phyloP scores from a whole-genome alignment of 2,329 filamentous ascomycete species.

The Myriosclerotinia duriaeana region DNA sequence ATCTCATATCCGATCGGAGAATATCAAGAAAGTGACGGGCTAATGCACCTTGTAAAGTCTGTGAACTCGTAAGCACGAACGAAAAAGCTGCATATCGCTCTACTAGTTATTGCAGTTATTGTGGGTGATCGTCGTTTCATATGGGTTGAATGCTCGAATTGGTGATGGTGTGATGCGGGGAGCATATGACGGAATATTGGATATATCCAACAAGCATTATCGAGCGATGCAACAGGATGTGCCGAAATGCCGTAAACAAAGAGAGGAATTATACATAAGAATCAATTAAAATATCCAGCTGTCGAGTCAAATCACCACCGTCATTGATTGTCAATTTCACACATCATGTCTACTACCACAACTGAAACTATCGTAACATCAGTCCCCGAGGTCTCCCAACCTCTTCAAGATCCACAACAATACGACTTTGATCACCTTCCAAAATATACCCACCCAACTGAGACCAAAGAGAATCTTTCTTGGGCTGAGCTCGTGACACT shows the following conservation, averaged over 20 bases:
- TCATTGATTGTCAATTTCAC: neutral
- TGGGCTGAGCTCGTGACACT: conserved; percentile 58
- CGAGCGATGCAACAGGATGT: neutral
- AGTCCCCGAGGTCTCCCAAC: neutral
- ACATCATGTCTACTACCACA: conserved; percentile 29
- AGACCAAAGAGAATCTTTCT: conserved; percentile 46
- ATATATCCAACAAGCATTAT: neutral
- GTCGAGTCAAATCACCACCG: neutral
- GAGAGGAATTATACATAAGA: conserved; percentile 2
- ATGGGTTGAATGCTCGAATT: conserved; percentile 1
- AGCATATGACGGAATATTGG: conserved; percentile 27
- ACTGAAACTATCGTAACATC: conserved; percentile 25
- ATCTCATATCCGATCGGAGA: neutral
- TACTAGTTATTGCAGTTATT: neutral
- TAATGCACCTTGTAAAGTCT: neutral
- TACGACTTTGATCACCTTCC: conserved; percentile 40
- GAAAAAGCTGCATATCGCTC: neutral
- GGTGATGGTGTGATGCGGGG: conserved; percentile 31
- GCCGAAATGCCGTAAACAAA: neutral
- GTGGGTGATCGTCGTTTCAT: conserved; percentile 3
- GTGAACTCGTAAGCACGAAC: neutral
- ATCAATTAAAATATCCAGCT: neutral
- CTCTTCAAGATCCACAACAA: conserved; percentile 29
- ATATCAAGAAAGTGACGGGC: neutral
- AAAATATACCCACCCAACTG: conserved; percentile 48